A percentile compares a stretch with the other conserved stretches of the same genome.
These are phyloP conservation scores for Phytophthora macrochlamydospora DNA, from an alignment of 352 stramenopile species.

Conservation along the genomic window DNA sequence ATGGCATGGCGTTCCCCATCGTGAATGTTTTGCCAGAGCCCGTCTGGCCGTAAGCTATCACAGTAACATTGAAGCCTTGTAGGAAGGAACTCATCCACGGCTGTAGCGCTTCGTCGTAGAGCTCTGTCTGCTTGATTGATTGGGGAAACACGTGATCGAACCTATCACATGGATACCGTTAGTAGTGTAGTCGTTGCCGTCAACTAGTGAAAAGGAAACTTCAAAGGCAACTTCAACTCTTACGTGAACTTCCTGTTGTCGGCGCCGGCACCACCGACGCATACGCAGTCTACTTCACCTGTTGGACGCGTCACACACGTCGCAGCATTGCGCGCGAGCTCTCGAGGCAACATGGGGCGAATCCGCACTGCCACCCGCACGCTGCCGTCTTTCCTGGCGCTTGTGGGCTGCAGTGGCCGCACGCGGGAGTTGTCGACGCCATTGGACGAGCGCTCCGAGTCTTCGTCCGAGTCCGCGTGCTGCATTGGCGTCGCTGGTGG, in stretches of 20 bases:
- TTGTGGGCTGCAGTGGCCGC: slow-evolving; percentile 13
- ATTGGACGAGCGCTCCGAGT: slow-evolving; percentile 21
- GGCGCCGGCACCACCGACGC: slow-evolving; percentile 33
- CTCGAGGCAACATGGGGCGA: slow-evolving; percentile 77
- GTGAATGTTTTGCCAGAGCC: slow-evolving; percentile 87
- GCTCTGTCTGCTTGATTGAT: slow-evolving; percentile 55
- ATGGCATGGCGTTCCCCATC: slow-evolving; percentile 75
- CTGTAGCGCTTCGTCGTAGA: slow-evolving; percentile 77
- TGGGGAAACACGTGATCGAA: slow-evolving; percentile 86
- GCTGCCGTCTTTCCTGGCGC: slow-evolving; percentile 60
- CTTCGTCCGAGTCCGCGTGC: slow-evolving; percentile 24
- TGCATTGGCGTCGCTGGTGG: neutral
- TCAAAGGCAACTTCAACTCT: slow-evolving; percentile 12
- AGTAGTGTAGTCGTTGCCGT: neutral
- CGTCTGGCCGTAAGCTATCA: slow-evolving; percentile 88
- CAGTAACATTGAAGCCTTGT: slow-evolving; percentile 90
- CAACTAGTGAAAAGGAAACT: neutral
- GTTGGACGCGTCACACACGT: slow-evolving; percentile 50
- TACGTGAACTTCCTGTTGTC: slow-evolving; percentile 70
- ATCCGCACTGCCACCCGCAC: slow-evolving; percentile 82
- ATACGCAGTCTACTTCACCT: slow-evolving; percentile 37
- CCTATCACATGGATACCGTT: slow-evolving; percentile 21
- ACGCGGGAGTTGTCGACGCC: slow-evolving; percentile 23
- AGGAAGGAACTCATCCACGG: slow-evolving; percentile 85
- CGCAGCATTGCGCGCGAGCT: slow-evolving; percentile 56